These are phyloP conservation scores for Colletotrichum sidae DNA, from an alignment of 2,329 filamentous ascomycete genomes.

Conservation along the genomic window DNA sequence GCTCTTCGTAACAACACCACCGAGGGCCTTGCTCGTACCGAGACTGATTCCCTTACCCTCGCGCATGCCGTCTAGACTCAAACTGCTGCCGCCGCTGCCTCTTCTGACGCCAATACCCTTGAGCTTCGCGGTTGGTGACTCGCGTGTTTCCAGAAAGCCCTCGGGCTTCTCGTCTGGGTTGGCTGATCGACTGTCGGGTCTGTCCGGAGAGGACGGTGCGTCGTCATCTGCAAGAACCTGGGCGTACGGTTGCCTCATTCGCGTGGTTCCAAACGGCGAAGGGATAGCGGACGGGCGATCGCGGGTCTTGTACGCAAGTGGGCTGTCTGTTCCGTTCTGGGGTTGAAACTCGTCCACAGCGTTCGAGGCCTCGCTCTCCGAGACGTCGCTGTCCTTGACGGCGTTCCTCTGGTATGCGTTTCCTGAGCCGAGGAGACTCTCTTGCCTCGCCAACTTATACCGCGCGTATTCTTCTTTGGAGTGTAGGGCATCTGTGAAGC, in stretches of 20 bases:
- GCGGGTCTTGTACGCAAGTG: slow-evolving; percentile 18
- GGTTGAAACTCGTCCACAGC: slow-evolving; percentile 19
- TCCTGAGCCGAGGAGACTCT: slow-evolving; percentile 58
- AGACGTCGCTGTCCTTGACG: slow-evolving; percentile 45
- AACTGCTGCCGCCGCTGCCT: slow-evolving; percentile 47
- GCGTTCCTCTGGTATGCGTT: slow-evolving; percentile 45
- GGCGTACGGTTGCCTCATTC: slow-evolving; percentile 24
- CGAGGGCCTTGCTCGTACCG: slow-evolving; percentile 50
- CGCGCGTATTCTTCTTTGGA: slow-evolving; percentile 70
- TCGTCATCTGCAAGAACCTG: slow-evolving; percentile 34
- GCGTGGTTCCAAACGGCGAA: slow-evolving; percentile 34
- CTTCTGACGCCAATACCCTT: slow-evolving; percentile 45
- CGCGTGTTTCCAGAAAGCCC: slow-evolving; percentile 22
- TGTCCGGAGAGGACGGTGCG: slow-evolving; percentile 37
- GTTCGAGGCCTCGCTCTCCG: slow-evolving; percentile 33
- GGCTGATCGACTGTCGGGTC: slow-evolving; percentile 19
- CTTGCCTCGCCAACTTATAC: slow-evolving; percentile 64
- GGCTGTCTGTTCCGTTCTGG: slow-evolving; percentile 24
- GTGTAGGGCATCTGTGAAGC: slow-evolving; percentile 70
- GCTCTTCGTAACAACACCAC: slow-evolving; percentile 49
- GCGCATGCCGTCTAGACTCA: slow-evolving; percentile 54
- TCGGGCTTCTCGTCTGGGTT: slow-evolving; percentile 30
- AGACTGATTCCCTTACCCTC: slow-evolving; percentile 54
- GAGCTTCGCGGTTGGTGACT: slow-evolving; percentile 42
- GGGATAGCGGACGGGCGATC: slow-evolving; percentile 31